These are phyloP conservation scores for Davidsoniella virescens DNA, from an alignment of 2,329 filamentous ascomycete species.

Conservation along the genomic window DNA sequence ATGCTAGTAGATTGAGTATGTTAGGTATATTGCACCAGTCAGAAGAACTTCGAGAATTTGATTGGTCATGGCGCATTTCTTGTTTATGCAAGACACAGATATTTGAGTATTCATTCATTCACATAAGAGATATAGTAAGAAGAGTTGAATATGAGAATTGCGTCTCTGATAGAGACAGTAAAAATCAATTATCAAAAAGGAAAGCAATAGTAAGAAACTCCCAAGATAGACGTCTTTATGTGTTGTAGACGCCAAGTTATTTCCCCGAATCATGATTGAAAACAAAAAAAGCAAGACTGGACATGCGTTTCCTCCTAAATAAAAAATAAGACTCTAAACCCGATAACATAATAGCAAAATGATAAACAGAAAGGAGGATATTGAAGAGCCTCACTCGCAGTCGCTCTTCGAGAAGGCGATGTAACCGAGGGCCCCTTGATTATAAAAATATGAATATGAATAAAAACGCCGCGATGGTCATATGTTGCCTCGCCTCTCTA, in stretches of 20 bases:
- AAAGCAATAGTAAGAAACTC: constrained; percentile 7
- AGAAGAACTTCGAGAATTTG: too few relatives aligned
- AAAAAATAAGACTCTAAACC: neutral
- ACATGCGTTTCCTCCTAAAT: constrained; percentile 10
- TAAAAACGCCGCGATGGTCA: constrained; percentile 8
- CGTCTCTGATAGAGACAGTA: neutral
- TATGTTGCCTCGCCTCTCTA: constrained; percentile 7
- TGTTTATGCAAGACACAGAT: too few relatives aligned
- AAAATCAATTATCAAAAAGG: constrained; percentile 2
- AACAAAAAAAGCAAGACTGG: constrained; percentile 12
- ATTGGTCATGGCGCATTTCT: too few relatives aligned
- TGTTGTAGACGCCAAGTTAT: neutral
- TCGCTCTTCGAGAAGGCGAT: too few relatives aligned
- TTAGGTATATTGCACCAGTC: too few relatives aligned
- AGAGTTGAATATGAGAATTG: constrained; percentile 3
- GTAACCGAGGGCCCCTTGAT: neutral
- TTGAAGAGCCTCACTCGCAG: neutral
- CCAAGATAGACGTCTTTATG: neutral
- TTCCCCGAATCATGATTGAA: constrained; percentile 4
- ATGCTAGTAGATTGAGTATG: too few relatives aligned
- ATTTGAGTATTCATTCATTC: neutral
- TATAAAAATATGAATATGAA: constrained; percentile 1
- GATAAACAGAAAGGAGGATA: constrained; percentile 1
- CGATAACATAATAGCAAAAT: neutral
- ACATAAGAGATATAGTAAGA: neutral